Evolutionary conservation across 306 rosid species (phyloP).

Genomic region (Acacia melanoxylon): DNA sequence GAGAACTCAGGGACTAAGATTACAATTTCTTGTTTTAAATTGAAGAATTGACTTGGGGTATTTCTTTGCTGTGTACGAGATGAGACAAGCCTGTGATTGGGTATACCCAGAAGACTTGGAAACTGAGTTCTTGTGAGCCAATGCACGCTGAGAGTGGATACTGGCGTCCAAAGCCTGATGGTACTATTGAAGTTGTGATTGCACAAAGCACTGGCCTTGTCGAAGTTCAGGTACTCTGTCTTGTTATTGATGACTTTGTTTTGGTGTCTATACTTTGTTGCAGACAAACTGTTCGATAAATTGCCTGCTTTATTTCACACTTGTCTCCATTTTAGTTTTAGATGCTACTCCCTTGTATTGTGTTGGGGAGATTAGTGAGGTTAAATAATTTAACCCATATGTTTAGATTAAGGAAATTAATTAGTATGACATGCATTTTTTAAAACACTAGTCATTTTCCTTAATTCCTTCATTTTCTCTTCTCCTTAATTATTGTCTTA

Average conservation of each 20-base stretch:
- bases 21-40: neutral
- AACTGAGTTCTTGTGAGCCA: conserved; percentile 68
- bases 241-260: neutral
- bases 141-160: conserved; percentile 90
- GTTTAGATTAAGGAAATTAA: no score
- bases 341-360: neutral
- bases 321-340: neutral
- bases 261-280: neutral
- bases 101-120: conserved; percentile 87
- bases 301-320: neutral
- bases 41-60: conserved; percentile 15
- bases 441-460: no score
- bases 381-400: no score
- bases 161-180: conserved; percentile 84
- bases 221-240: conserved; percentile 72
- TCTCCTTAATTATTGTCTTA: no score
- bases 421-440: no score
- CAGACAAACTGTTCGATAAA: neutral
- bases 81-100: conserved; percentile 69
- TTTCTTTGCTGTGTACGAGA: conserved; percentile 19
- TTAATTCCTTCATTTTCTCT: no score
- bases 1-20: neutral
- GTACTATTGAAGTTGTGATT: conserved; percentile 73
- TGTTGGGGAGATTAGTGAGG: no score
- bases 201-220: conserved; percentile 88